These are phyloP conservation scores for Citeromyces hawaiiensis DNA, from an alignment of 1,139 yeast species.

Conservation along the genomic window DNA sequence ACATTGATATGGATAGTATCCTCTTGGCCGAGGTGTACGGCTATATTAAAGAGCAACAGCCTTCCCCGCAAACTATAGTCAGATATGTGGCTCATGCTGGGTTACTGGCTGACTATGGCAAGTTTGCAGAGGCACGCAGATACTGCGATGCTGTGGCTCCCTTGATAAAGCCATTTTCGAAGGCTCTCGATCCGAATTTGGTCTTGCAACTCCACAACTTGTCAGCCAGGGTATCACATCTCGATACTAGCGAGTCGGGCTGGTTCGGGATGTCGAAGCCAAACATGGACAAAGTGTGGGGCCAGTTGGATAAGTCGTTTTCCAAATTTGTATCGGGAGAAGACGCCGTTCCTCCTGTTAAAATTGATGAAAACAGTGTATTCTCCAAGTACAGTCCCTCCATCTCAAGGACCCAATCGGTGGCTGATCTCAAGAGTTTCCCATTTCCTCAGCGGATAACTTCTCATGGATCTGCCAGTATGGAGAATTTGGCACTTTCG, in stretches of 20 bases:
- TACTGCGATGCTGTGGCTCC: slow-evolving; percentile 40
- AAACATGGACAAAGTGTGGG: slow-evolving; percentile 78
- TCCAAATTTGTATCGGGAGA: slow-evolving; percentile 88
- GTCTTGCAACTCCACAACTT: slow-evolving; percentile 1
- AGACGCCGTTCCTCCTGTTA: slow-evolving; percentile 23
- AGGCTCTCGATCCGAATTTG: slow-evolving; percentile 20
- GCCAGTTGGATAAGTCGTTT: slow-evolving; percentile 66
- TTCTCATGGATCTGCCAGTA: slow-evolving; percentile 7
- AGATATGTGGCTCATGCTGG: slow-evolving; percentile 52
- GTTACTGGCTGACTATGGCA: slow-evolving; percentile 51
- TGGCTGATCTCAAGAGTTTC: slow-evolving; percentile 21
- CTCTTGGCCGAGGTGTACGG: slow-evolving; percentile 67
- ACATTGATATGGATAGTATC: slow-evolving; percentile 24
- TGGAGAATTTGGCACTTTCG: background rate
- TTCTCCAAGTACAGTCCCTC: slow-evolving; percentile 46
- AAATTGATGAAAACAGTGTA: slow-evolving; percentile 32
- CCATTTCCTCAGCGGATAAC: slow-evolving; percentile 7
- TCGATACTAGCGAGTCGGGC: slow-evolving; percentile 7
- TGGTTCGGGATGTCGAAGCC: slow-evolving; percentile 37
- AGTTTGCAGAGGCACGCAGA: slow-evolving; percentile 39
- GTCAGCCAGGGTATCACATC: background rate
- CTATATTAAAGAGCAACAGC: slow-evolving; percentile 23
- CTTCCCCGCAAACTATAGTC: slow-evolving; percentile 36
- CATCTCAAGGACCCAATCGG: slow-evolving; percentile 39
- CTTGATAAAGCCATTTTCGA: slow-evolving; percentile 27